Base-by-base conservation (phyloP, 2,329 filamentous ascomycete genomes). In the Paracorniculantispora psalliotae region DNA sequence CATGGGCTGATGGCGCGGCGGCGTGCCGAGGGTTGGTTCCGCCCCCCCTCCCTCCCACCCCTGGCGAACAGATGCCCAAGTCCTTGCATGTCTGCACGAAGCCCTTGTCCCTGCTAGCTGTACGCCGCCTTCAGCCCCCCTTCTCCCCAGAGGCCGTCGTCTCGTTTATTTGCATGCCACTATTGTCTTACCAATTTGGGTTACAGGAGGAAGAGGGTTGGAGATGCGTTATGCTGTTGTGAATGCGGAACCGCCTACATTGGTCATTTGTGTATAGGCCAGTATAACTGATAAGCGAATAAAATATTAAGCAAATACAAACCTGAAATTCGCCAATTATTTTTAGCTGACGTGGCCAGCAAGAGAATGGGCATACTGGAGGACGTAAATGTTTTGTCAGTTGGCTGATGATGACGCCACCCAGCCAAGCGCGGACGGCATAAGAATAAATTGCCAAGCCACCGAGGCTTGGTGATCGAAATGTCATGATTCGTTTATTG, bases 1-100 rank as follows among this genome's bases (percentile, higher is more conserved):
- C 6, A 56, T 56, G 54, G 54, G 44, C 54, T 57, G 44, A 43
- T 57, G 30, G 30, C 33, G 54, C 44, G 54, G 54, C 44, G 54
- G 26, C 54, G 21, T 15, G 23, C 43, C 23, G 21, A 33, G 54
- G 41, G 35, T 39, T n/a, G n/a, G n/a, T n/a, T n/a, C n/a, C n/a
- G n/a, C n/a, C n/a, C 44, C 33, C 33, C 39, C 39, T 2, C 10
- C 2, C 15, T 30, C 9, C 17, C 35, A 25, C 23, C 54, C 44
- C 54, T 57, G 54, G n/a, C 46, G 17, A 49, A 33, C 44, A 49
- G 33, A 57, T 57, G 33, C 28, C 47, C 3, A 25, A 17, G 49
- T 52, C 49, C 54, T 57, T 49, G 44, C 54, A 37, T 47, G 49
- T 57, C 54, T 57, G 54, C 30, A 49, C 30, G 21, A n/a, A 19